phyloP scores from a whole-genome alignment of 1,139 yeast species.

The Scheffersomyces parashehatae region DNA sequence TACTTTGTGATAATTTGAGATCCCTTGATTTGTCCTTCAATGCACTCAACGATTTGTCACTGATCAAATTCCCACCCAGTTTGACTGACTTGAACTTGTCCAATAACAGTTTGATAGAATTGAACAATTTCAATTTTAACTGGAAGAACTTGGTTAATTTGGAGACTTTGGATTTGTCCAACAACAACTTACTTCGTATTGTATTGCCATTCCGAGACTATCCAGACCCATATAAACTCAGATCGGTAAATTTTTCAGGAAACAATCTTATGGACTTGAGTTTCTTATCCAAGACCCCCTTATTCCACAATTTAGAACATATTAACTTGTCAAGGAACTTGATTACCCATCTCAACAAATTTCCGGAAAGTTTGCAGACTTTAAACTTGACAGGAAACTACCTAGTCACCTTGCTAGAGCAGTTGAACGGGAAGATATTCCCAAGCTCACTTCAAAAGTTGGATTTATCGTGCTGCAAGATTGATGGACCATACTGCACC shows the following conservation, averaged over 20 bases:
- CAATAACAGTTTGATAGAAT: constrained; percentile 19
- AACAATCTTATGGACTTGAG: constrained; percentile 17
- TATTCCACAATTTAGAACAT: constrained; percentile 13
- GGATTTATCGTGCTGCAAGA: constrained; percentile 18
- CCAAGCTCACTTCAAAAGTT: constrained; percentile 13
- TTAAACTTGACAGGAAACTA: constrained; percentile 24
- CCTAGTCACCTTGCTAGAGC: constrained; percentile 9
- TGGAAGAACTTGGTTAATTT: constrained; percentile 11
- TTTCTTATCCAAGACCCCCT: constrained; percentile 2
- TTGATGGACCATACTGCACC: neutral
- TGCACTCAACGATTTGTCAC: constrained; percentile 15
- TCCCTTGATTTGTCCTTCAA: constrained; percentile 25
- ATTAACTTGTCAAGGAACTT: constrained; percentile 27
- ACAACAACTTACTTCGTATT: constrained; percentile 18
- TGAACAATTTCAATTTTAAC: constrained; percentile 9
- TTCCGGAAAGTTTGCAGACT: constrained; percentile 13
- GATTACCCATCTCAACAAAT: constrained; percentile 13
- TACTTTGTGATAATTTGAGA: constrained; percentile 10
- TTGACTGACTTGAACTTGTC: constrained; percentile 21
- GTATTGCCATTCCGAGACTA: constrained; percentile 1
- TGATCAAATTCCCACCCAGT: constrained; percentile 8
- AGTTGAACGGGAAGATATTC: constrained; percentile 10
- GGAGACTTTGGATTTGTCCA: constrained; percentile 22
- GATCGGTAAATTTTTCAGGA: constrained; percentile 17
- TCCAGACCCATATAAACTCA: neutral